Base-by-base conservation (phyloP, 2,329 filamentous ascomycete genomes). In the Cladobotryum protrusum region DNA sequence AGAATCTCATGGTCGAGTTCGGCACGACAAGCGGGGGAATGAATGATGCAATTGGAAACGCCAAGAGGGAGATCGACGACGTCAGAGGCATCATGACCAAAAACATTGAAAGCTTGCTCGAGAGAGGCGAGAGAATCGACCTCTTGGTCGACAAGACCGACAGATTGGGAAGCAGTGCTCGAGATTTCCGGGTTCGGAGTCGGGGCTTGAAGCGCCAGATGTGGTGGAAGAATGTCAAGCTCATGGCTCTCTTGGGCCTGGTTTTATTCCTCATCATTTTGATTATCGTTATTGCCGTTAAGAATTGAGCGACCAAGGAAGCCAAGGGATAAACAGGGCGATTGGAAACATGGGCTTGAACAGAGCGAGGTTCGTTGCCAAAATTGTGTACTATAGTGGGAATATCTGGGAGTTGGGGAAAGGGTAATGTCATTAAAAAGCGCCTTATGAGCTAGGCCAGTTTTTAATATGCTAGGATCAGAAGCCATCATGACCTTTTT, bases 141-240 rank as follows among this genome's bases (percentile, higher is more conserved):
- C 69, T 96, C 58, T 73, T 99, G 42, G 91, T 99, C 18, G 91
- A 97, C 68, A 96, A 99, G 82, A 99, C 95, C 44, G 92, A 96
- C 66, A 78, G 90, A 40, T 70, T 99, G 36, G 93, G 92, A 13
- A 89, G 88, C 24, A 93, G 83, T 66, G 90, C 93, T 47, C 78
- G 85, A 60, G 93, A 99, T 66, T 99, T 99, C 65, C 77, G 93
- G 47, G 85, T 97, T 15, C 78, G 92, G 58, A 95, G 87, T 66
- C 76, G 90, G 20, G 90, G 89, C 1, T 69, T 99, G 60, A 87
- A 93, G 73, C 80, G 95, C 64, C 81, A 86, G 70, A 97, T 99
- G 93, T 99, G 93, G 93, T 97, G 92, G 92, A 97, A 97, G 83
- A 97, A 99, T 67, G 80, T 95, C 42, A 95, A 95, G 74, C 72